Evolutionary conservation across 2,329 filamentous ascomycete species (phyloP).

Genomic region (Amauroascus verrucosus): DNA sequence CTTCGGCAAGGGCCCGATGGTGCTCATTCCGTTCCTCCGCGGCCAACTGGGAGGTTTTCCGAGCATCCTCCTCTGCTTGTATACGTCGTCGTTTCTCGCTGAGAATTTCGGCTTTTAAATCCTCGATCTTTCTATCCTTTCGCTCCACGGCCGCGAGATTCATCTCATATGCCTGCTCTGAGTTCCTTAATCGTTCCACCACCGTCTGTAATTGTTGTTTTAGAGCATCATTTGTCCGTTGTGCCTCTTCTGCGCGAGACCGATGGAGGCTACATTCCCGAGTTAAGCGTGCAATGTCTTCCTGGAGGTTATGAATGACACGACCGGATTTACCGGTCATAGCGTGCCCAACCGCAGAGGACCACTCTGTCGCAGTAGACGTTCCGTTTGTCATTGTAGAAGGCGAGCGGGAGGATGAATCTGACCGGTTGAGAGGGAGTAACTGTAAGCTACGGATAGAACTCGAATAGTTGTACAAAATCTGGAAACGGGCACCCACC

Average conservation of each 20-base stretch:
- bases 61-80: constrained; percentile 33
- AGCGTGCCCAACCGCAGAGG: constrained; percentile 41
- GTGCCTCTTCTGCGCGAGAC: constrained; percentile 38
- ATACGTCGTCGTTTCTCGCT: constrained; percentile 34
- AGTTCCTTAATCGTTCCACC: constrained; percentile 37
- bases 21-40: constrained; percentile 33
- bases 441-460: not conserved
- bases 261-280: constrained; percentile 39
- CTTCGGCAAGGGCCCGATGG: constrained; percentile 30
- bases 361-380: constrained; percentile 34
- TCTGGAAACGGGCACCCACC: constrained; percentile 1
- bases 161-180: constrained; percentile 39
- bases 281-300: constrained; percentile 41
- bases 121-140: constrained; percentile 41
- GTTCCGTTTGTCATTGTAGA: constrained; percentile 26
- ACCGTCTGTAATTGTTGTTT: constrained; percentile 38
- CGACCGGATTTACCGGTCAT: constrained; percentile 42
- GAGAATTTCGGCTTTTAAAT: constrained; percentile 34
- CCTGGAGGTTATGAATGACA: constrained; percentile 42
- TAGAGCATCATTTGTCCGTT: constrained; percentile 38
- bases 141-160: constrained; percentile 38
- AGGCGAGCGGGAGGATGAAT: constrained; percentile 18
- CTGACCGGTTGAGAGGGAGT: not conserved
- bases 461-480: not conserved
- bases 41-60: constrained; percentile 30